These are phyloP conservation scores for Chrysanthemum makinoi DNA, from an alignment of 129 eudicot species.

Conservation along the genomic window DNA sequence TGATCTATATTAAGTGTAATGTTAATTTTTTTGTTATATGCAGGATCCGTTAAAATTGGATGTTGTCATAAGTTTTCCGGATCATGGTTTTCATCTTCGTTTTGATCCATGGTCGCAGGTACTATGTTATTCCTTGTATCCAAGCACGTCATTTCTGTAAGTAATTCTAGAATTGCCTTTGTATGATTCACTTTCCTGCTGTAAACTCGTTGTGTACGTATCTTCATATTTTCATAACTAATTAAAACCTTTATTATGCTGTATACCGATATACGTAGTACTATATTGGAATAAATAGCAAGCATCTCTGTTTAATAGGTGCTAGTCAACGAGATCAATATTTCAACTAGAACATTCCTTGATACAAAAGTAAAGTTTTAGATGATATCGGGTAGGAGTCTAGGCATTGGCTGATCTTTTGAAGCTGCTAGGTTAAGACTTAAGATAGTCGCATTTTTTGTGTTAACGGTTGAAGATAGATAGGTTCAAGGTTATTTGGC, in stretches of 20 bases:
- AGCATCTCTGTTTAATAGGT: too few relatives aligned
- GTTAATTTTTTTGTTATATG: conserved; percentile 5
- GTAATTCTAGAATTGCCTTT: not conserved
- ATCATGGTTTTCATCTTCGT: conserved; percentile 83
- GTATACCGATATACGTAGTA: too few relatives aligned
- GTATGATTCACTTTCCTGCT: not conserved
- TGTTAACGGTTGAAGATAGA: not conserved
- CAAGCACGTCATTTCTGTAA: not conserved
- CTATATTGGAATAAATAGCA: too few relatives aligned
- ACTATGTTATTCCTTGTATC: not conserved
- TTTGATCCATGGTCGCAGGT: conserved; percentile 94
- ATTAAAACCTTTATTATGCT: too few relatives aligned
- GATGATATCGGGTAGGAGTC: not conserved
- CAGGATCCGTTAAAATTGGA: conserved; percentile 94
- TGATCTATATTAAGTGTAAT: not conserved
- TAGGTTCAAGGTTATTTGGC: not conserved
- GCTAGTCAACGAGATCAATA: not conserved
- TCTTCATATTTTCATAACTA: too few relatives aligned
- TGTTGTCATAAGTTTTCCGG: conserved; percentile 91
- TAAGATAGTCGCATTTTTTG: not conserved
- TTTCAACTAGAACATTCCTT: not conserved
- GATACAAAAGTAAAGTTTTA: not conserved
- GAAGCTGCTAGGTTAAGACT: not conserved
- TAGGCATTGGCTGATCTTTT: not conserved
- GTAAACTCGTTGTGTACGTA: not conserved